A percentile compares a stretch with the other conserved stretches of the same genome.
These are phyloP conservation scores for Botrytis hyacinthi DNA, from an alignment of 2,329 filamentous ascomycete species.

Conservation along the genomic window DNA sequence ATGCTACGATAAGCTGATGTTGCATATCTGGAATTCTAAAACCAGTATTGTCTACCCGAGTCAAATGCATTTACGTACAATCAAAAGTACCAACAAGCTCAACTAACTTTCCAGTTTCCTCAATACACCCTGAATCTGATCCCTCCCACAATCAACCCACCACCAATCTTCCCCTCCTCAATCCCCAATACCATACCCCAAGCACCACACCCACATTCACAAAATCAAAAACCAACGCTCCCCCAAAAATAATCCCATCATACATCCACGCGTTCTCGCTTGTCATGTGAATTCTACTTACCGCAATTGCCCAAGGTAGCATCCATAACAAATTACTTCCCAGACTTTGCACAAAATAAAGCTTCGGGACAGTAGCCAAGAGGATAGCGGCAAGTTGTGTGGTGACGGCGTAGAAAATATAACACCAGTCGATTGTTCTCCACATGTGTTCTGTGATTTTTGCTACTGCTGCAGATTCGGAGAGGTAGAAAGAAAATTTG, in stretches of 20 bases:
- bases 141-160: not conserved
- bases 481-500: conserved; percentile 62
- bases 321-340: conserved; percentile 67
- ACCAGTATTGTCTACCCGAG: rapidly evolving
- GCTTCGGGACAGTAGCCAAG: conserved; percentile 58
- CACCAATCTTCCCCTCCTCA: conserved; percentile 24
- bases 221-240: conserved; percentile 66
- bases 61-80: not conserved
- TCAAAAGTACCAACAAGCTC: not conserved
- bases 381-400: conserved; percentile 65
- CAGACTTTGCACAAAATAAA: conserved; percentile 68
- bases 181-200: conserved; percentile 25
- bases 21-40: not conserved
- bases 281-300: conserved; percentile 49
- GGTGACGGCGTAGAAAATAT: conserved; percentile 65
- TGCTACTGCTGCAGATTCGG: conserved; percentile 55
- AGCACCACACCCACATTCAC: conserved; percentile 28
- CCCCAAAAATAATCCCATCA: conserved; percentile 65
- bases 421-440: conserved; percentile 61
- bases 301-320: conserved; percentile 67
- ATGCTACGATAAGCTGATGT: not conserved
- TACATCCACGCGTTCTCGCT: conserved; percentile 63
- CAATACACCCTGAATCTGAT: not conserved
- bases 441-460: conserved; percentile 61
- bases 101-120: not conserved